Evolutionary conservation across 305 asterid genomes (phyloP).

Genomic region (Solanum aculeatissimum): DNA sequence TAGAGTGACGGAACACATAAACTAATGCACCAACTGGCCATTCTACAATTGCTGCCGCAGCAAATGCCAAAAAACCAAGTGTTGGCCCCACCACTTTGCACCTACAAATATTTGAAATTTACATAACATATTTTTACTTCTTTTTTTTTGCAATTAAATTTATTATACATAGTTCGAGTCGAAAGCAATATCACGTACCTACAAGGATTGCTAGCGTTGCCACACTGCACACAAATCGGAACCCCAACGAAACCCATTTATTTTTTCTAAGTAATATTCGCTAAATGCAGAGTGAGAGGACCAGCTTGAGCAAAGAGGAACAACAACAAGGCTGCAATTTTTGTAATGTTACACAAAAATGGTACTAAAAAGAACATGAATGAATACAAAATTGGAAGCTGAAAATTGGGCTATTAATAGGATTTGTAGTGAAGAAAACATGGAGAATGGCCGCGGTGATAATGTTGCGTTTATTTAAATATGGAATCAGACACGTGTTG

Average conservation of each 20-base stretch:
- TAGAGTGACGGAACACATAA: slow-evolving; percentile 57
- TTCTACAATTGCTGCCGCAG: slow-evolving; percentile 64
- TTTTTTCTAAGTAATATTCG: background rate
- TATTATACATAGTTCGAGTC: background rate
- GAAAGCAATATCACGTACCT: slow-evolving; percentile 5
- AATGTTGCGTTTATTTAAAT: background rate
- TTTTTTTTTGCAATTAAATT: no score
- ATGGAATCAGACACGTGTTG: background rate
- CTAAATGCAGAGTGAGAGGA: background rate
- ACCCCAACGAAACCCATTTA: slow-evolving; percentile 15
- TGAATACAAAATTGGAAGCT: background rate
- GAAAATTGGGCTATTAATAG: background rate
- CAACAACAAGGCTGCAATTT: background rate
- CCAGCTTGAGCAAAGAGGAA: background rate
- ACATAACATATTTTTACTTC: no score
- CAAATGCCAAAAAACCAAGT: slow-evolving; percentile 64
- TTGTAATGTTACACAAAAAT: background rate
- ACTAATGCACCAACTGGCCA: slow-evolving; percentile 89
- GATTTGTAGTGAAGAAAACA: background rate
- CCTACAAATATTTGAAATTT: slow-evolving; percentile 18
- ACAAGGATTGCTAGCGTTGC: slow-evolving; percentile 52
- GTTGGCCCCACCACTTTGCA: slow-evolving; percentile 92
- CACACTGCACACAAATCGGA: slow-evolving; percentile 57
- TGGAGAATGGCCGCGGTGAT: background rate
- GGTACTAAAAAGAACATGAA: background rate